A percentile compares a stretch with the other conserved stretches of the same genome.
Conservation (phyloP, 306 rosid species). For the Macrotyloma uniflorum region DNA sequence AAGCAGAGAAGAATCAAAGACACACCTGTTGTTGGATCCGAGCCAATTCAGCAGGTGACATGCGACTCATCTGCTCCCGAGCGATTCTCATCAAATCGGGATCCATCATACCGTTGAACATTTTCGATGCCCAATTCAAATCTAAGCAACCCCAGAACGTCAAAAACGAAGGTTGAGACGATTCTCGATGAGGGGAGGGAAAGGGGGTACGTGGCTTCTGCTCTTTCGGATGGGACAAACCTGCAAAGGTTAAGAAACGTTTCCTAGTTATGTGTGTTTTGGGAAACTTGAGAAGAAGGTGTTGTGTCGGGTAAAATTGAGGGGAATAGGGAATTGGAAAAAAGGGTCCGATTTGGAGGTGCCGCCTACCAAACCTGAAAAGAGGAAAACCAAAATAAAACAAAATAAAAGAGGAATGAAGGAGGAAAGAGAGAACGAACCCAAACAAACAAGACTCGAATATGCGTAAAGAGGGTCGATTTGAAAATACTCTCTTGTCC, state of each 20-base stretch:
- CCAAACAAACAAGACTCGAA: constrained; percentile 15
- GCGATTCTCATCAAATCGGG: constrained; percentile 87
- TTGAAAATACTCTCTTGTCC: constrained; percentile 36
- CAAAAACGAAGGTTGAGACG: constrained; percentile 20
- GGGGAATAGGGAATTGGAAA: not conserved
- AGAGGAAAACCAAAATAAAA: not conserved
- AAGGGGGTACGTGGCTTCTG: not conserved
- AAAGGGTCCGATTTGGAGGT: constrained; percentile 41
- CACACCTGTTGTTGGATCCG: constrained; percentile 91
- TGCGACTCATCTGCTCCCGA: constrained; percentile 98
- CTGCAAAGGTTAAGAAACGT: not conserved
- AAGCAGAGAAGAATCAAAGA: not conserved
- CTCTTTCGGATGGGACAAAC: not conserved
- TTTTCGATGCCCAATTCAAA: constrained; percentile 10
- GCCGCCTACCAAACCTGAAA: constrained; percentile 61
- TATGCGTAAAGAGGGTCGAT: not conserved
- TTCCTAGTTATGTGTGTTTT: constrained; percentile 4
- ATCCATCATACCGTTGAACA: constrained; percentile 84
- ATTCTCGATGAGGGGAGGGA: not conserved
- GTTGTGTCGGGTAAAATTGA: constrained; percentile 17
- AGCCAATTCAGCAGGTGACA: constrained; percentile 91
- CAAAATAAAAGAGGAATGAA: not conserved
- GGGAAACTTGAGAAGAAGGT: constrained; percentile 9
- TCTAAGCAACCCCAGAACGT: constrained; percentile 26
- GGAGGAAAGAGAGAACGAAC: not conserved